Conservation (phyloP, 345 rosid species). For the Excoecaria agallocha region DNA sequence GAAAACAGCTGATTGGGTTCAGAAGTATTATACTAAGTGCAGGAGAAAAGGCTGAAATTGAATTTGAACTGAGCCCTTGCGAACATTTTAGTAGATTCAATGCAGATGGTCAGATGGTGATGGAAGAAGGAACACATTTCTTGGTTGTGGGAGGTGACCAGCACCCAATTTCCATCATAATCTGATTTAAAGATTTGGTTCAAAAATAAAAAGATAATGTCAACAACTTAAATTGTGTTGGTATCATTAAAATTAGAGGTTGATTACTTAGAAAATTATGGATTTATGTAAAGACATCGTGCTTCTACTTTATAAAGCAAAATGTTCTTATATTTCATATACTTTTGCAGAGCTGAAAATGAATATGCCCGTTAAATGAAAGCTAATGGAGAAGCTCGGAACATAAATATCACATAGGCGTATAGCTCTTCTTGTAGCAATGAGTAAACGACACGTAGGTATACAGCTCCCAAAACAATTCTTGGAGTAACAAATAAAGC, state of each 20-base stretch:
- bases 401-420: too few species aligned
- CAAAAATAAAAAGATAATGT: neutral
- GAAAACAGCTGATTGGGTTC: conserved; percentile 69
- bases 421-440: too few species aligned
- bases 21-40: conserved; percentile 54
- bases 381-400: too few species aligned
- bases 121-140: conserved; percentile 69
- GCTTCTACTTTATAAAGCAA: too few species aligned
- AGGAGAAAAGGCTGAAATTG: conserved; percentile 52
- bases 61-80: conserved; percentile 54
- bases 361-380: too few species aligned
- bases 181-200: conserved; percentile 28
- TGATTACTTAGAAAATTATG: neutral
- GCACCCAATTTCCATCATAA: conserved; percentile 40
- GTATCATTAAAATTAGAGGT: neutral
- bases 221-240: neutral
- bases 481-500: too few species aligned
- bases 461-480: too few species aligned
- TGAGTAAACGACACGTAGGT: too few species aligned
- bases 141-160: conserved; percentile 66
- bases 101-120: conserved; percentile 59
- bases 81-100: conserved; percentile 62
- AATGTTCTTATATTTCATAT: too few species aligned
- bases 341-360: too few species aligned
- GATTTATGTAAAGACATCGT: too few species aligned